Evolutionary conservation across 2,329 filamentous ascomycete species (phyloP).

Genomic region (Leptographium lundbergii): DNA sequence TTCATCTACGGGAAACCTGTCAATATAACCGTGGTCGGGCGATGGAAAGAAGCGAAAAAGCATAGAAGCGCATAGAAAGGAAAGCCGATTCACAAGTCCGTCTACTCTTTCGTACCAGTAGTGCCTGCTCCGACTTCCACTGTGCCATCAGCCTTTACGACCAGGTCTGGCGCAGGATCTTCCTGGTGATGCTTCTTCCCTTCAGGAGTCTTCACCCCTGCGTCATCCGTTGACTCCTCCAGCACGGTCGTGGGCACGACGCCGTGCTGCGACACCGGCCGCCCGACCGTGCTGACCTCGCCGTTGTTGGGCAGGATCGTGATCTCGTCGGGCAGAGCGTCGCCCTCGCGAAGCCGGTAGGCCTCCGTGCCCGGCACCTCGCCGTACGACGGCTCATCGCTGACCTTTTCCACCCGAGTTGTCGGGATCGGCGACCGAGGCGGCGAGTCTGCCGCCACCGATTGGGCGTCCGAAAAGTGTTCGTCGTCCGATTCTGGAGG

Average conservation of each 20-base stretch:
- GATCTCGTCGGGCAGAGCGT: conserved; percentile 50
- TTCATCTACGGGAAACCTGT: conserved; percentile 23
- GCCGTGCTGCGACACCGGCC: conserved; percentile 1
- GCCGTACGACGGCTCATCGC: conserved; percentile 44
- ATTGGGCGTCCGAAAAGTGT: conserved; percentile 56
- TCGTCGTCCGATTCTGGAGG: conserved; percentile 47
- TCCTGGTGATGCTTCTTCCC: conserved; percentile 33
- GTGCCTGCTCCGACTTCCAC: conserved; percentile 18
- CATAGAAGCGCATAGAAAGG: neutral
- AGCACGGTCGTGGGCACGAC: conserved; percentile 38
- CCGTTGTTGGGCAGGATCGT: conserved; percentile 29
- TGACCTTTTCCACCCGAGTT: conserved; percentile 45
- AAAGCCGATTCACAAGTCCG: neutral
- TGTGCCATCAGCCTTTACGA: conserved; percentile 32
- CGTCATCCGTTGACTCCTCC: conserved; percentile 35
- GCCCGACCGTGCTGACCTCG: neutral
- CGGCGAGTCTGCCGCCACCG: conserved; percentile 30
- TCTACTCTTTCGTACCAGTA: conserved; percentile 26
- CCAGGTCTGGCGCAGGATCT: conserved; percentile 41
- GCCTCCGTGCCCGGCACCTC: conserved; percentile 50
- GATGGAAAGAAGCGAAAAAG: neutral
- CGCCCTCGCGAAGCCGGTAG: conserved; percentile 40
- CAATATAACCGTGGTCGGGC: conserved; percentile 14
- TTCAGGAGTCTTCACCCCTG: conserved; percentile 29
- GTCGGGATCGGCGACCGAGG: conserved; percentile 41